Conservation (phyloP, 2,329 filamentous ascomycete species). For the Xylaria sp. region DNA sequence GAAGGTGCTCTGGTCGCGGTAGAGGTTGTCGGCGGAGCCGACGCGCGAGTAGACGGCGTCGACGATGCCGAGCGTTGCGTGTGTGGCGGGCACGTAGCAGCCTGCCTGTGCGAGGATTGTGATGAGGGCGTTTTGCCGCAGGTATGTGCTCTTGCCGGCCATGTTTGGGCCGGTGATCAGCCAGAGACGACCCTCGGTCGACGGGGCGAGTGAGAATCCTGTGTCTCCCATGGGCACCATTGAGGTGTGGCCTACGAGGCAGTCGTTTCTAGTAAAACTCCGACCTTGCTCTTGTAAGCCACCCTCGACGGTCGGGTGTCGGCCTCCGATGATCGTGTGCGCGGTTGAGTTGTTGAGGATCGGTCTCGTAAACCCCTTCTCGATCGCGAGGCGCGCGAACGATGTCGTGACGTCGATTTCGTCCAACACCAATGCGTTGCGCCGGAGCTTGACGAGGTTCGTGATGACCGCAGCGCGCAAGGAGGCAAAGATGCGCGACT, state of each 20-base stretch:
- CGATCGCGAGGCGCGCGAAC: constrained; percentile 71
- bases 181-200: constrained; percentile 49
- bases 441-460: constrained; percentile 78
- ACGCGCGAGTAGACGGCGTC: constrained; percentile 93
- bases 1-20: constrained; percentile 90
- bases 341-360: constrained; percentile 51
- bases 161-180: constrained; percentile 86
- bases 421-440: constrained; percentile 86
- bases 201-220: too few relatives aligned
- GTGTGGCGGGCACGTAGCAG: constrained; percentile 83
- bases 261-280: constrained; percentile 81
- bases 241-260: constrained; percentile 72
- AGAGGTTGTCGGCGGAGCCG: constrained; percentile 93
- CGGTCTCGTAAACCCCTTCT: constrained; percentile 70
- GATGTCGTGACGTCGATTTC: constrained; percentile 87
- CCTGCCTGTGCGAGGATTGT: constrained; percentile 90
- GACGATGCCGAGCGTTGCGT: constrained; percentile 83
- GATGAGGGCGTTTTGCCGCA: constrained; percentile 92
- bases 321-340: constrained; percentile 76
- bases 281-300: constrained; percentile 75
- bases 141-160: constrained; percentile 94
- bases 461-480: constrained; percentile 72
- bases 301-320: constrained; percentile 87
- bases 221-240: not conserved
- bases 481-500: constrained; percentile 70